These are phyloP conservation scores for Diaporthe sp. DNA, from an alignment of 2,329 filamentous ascomycete species.

Conservation along the genomic window DNA sequence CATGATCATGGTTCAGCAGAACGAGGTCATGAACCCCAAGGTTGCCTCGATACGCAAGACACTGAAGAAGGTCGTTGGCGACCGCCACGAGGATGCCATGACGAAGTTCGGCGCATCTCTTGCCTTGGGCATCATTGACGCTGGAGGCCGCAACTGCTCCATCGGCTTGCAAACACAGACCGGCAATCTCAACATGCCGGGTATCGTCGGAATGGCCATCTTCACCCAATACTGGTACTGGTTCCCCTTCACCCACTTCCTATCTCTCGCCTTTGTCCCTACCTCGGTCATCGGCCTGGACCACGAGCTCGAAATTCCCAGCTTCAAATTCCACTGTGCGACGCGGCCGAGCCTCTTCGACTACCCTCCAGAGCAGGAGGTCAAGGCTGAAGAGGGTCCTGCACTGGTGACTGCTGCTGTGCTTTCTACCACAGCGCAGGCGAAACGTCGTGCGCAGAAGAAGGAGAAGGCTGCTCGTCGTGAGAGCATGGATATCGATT, in stretches of 20 bases:
- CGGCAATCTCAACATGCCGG: constrained; percentile 98
- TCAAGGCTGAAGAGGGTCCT: constrained; percentile 93
- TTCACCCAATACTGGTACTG: constrained; percentile 99
- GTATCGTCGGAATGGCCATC: constrained; percentile 96
- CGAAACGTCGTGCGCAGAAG: constrained; percentile 93
- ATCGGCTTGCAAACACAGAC: constrained; percentile 98
- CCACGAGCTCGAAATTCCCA: constrained; percentile 91
- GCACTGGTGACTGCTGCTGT: constrained; percentile 96
- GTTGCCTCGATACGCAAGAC: constrained; percentile 92
- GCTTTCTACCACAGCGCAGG: constrained; percentile 95
- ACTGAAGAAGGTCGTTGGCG: constrained; percentile 91
- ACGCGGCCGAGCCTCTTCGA: constrained; percentile 96
- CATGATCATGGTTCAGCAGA: constrained; percentile 99
- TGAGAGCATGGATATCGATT: constrained; percentile 96
- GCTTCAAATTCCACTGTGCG: constrained; percentile 96
- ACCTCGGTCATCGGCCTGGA: constrained; percentile 96
- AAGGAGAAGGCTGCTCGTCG: constrained; percentile 91
- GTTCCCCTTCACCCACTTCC: constrained; percentile 99
- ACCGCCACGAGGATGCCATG: constrained; percentile 99
- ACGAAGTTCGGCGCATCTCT: constrained; percentile 97
- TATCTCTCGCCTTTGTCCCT: constrained; percentile 95
- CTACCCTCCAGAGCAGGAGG: constrained; percentile 96
- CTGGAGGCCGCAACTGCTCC: constrained; percentile 97
- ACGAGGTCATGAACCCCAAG: constrained; percentile 98
- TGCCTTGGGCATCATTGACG: constrained; percentile 96